Base-by-base conservation (phyloP, 345 rosid genomes). In the Ceriops zippeliana region DNA sequence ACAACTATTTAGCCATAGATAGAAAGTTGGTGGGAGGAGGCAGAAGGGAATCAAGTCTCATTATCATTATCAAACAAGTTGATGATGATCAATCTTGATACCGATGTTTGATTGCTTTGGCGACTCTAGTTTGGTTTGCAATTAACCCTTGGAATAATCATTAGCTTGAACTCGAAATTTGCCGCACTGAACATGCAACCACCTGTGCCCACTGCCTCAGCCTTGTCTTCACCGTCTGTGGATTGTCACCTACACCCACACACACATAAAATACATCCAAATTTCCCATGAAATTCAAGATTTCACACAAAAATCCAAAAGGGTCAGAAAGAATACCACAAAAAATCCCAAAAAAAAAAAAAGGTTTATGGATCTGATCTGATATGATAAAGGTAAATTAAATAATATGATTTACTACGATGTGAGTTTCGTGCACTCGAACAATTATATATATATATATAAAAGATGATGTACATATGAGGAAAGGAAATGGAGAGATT, bases 161-260 rank as follows among this genome's bases (percentile, higher is more conserved):
- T 56, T 19, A 27, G 67, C 65, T 61, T 64, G 49, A 72, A 62
- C 81, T 58, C 8, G 93, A 79, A 56, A 80, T 77, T 76, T 90
- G 96, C 69, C 87, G 76, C 75, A 93, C 96, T 65, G 97, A 78
- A 78, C 98, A 93, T n/a, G 92, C 98, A 73, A 93, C 98, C 78
- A 90, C 92, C 80, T 84, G 92, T 58, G 97, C 98, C 97, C 98
- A 90, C 73, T 87, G 96, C 77, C 84, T 86, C 78, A 93, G 76
- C 83, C 92, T 84, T 69, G 87, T 86, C 86, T 90, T 93, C 90
- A 90, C 83, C 82, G 82, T 82, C 78, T 86, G 78, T 2, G 97
- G 93, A 83, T 85, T 84, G 61, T 88, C 96, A 65, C 92, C 98
- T 90, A 27, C 15, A 59, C 19, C 16, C 49, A 42, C 16, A 13